These are phyloP conservation scores for Westerdykella sp. DNA, from an alignment of 2,329 filamentous ascomycete genomes.

Conservation along the genomic window DNA sequence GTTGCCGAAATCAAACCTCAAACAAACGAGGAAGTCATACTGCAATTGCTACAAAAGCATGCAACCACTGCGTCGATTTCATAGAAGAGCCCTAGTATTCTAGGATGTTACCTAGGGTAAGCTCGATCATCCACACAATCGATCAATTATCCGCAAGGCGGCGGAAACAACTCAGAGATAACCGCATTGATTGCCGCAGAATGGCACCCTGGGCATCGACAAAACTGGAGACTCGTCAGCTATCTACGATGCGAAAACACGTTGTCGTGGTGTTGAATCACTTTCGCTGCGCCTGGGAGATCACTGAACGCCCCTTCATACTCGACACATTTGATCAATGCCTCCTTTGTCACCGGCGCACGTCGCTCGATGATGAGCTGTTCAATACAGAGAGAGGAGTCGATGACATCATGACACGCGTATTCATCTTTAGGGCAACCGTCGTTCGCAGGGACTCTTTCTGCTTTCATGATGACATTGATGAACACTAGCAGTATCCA, in stretches of 20 bases:
- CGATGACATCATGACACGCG: constrained; percentile 20
- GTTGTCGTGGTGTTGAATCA: constrained; percentile 4
- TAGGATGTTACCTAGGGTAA: too few species aligned
- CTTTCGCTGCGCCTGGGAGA: constrained; percentile 16
- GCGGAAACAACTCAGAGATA: constrained; percentile 13
- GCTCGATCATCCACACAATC: too few species aligned
- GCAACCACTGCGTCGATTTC: too few species aligned
- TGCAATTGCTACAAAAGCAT: constrained; percentile 5
- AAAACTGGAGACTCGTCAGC: constrained; percentile 11
- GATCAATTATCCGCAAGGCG: constrained; percentile 8
- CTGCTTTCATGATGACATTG: background rate
- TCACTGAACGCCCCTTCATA: constrained; percentile 13
- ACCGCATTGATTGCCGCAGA: constrained; percentile 13
- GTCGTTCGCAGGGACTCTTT: constrained; percentile 5
- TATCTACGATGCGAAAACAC: background rate
- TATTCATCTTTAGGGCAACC: constrained; percentile 19
- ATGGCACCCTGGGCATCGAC: constrained; percentile 21
- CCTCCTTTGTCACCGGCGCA: constrained; percentile 11
- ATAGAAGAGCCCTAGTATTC: too few species aligned
- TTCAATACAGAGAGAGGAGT: constrained; percentile 18
- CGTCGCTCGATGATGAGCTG: constrained; percentile 12
- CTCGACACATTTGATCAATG: constrained; percentile 16
- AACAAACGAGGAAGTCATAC: constrained; percentile 3
- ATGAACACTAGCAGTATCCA: too few species aligned
- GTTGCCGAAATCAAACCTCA: constrained; percentile 1